Evolutionary conservation across 2,329 filamentous ascomycete species (phyloP).

Genomic region (Penicillium rolfsii): DNA sequence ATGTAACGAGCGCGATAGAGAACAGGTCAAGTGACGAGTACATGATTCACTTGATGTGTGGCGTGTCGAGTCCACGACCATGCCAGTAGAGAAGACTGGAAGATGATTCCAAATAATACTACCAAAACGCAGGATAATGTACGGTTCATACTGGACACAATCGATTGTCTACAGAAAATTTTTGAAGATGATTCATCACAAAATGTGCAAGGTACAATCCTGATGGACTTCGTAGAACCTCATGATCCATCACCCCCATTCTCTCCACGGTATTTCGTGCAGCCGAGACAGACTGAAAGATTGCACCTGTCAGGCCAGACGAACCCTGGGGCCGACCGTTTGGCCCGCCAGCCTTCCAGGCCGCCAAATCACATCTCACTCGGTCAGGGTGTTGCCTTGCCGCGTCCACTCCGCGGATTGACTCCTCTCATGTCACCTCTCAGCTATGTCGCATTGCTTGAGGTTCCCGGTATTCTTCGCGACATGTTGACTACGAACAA

Average conservation of each 20-base stretch:
- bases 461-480: not conserved
- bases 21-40: not conserved
- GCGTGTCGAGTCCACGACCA: not conserved
- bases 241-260: not conserved
- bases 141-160: not conserved
- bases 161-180: not conserved
- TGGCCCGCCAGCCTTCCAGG: conserved; percentile 23
- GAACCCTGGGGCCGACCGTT: conserved; percentile 35
- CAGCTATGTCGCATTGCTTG: not conserved
- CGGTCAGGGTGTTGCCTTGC: not conserved
- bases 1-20: not conserved
- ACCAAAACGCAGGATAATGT: not conserved
- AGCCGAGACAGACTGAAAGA: conserved; percentile 14
- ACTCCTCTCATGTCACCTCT: not conserved
- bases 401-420: not conserved
- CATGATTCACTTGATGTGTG: not conserved
- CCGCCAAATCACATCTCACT: conserved; percentile 8
- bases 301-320: conserved; percentile 26
- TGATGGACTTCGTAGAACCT: not conserved
- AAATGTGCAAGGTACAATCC: not conserved
- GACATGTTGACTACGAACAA: not conserved
- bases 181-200: not conserved
- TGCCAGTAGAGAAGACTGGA: not conserved
- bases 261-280: conserved; percentile 19
- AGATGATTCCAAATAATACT: not conserved